Percentiles rank a stretch among this genome's conserved stretches.
These are phyloP conservation scores for Thermothielavioides terrestris DNA, from an alignment of 495 filamentous ascomycete species.

Conservation along the genomic window DNA sequence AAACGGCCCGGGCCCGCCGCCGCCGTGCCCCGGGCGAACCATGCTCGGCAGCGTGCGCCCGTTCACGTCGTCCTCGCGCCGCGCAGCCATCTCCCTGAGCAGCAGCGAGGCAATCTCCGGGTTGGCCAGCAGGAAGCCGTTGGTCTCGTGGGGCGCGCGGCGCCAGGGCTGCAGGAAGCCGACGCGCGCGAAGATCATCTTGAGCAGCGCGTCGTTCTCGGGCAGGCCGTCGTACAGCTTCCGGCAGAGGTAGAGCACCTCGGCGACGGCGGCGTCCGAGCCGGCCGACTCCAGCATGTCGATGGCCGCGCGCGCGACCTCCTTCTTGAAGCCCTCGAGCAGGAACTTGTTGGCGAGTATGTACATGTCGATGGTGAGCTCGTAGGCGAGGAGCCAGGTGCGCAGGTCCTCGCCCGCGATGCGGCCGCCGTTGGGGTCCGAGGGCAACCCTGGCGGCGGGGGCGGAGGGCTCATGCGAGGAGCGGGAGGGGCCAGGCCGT, in stretches of 20 bases:
- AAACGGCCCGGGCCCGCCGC: background rate
- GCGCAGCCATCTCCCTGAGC: conserved; percentile 34
- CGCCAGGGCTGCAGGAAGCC: conserved; percentile 38
- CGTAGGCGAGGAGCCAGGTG: conserved; percentile 39
- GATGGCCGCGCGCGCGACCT: conserved; percentile 29
- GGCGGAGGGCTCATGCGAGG: background rate
- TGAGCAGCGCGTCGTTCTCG: conserved; percentile 30
- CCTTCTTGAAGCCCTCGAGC: conserved; percentile 35
- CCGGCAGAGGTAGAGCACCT: conserved; percentile 32
- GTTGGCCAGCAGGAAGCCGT: conserved; percentile 27
- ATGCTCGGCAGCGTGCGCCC: conserved; percentile 31
- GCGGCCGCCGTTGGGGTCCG: conserved; percentile 17
- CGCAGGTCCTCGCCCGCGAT: conserved; percentile 35
- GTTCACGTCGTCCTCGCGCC: conserved; percentile 33
- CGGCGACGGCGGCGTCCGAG: conserved; percentile 29
- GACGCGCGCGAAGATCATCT: conserved; percentile 38
- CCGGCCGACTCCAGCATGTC: conserved; percentile 42
- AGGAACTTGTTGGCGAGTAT: conserved; percentile 38
- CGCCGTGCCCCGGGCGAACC: conserved; percentile 27
- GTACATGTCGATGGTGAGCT: conserved; percentile 38
- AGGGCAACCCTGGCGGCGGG: background rate
- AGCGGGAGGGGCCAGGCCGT: background rate
- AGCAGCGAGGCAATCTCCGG: conserved; percentile 34
- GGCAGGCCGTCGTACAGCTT: conserved; percentile 34
- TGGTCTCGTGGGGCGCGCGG: conserved; percentile 24